Evolutionary conservation across 2,329 filamentous ascomycete species (phyloP).

Genomic region (Ustulina deusta): DNA sequence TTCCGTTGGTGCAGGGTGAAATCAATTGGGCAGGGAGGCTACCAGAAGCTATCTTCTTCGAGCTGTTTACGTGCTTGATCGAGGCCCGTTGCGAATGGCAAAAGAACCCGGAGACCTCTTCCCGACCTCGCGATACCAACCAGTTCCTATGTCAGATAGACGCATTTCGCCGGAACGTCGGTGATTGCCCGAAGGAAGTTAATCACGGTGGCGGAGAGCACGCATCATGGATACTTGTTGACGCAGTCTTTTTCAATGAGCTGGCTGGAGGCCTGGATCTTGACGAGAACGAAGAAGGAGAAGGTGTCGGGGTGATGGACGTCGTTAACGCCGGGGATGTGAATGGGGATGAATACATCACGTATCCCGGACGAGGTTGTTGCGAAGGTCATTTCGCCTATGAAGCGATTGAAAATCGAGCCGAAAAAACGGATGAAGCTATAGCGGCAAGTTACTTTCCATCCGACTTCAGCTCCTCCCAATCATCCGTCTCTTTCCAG

Average conservation of each 20-base stretch:
- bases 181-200: neutral
- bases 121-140: neutral
- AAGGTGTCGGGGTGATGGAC: neutral
- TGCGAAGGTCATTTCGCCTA: neutral
- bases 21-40: neutral
- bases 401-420: neutral
- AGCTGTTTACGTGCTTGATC: slow-evolving; percentile 11
- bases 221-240: slow-evolving; percentile 9
- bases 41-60: slow-evolving; percentile 15
- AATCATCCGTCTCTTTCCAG: neutral
- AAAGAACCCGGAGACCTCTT: neutral
- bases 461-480: neutral
- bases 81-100: slow-evolving; percentile 8
- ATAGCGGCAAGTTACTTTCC: neutral
- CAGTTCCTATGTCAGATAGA: slow-evolving; percentile 2
- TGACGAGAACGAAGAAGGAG: neutral
- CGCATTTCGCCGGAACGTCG: slow-evolving; percentile 5
- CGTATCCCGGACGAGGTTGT: too few species aligned
- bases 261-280: neutral
- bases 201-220: neutral
- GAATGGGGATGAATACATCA: neutral
- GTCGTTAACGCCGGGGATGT: too few species aligned
- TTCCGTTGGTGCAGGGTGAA: neutral
- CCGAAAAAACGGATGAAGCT: neutral
- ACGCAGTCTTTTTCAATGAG: slow-evolving; percentile 8